Base-by-base conservation (phyloP, 1,284 basidiomycete species). In the Austroboletus olivaceoglutinosus region DNA sequence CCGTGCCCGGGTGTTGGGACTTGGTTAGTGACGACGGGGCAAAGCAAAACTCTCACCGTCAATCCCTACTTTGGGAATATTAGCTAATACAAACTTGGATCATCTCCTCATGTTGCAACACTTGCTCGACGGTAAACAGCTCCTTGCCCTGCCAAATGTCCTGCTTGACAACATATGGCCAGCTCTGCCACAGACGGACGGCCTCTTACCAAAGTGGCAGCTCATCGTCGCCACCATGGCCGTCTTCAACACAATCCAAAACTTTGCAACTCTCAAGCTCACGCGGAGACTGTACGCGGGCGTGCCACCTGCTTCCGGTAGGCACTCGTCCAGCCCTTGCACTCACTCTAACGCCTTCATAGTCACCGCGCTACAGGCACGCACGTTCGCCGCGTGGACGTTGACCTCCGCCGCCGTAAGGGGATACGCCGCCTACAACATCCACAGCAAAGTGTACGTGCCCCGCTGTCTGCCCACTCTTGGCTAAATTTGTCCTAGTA, bases 351-450 rank as follows among this genome's bases (percentile, higher is more conserved):
- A 45, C 41, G 9, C 41, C 25, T 38, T 11, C 52, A 31, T 69
- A 95, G 94, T 97, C 19, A 93, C 88, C 10, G 72, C 78, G 15
- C 77, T 98, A 15, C 90, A 94, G 55, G 88, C 91, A 29, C 81
- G 94, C 38, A 89, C 92, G 2, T 96, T 96, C 65, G 93, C 80
- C 3, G 77, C 83, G 1, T 98, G 94, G 93, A 96, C 93, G 0
- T 71, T 93, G 48, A 86, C 88, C 18, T 84, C 91, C 5, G 90
- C 89, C 15, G 72, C 89, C 23, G 82, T 97, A 43, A 83, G 94
- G 23, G 73, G 78, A 43, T 92, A 93, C 60, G 89, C 91, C 12
- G 91, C 94, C 8, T 96, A 93, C 71, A 78, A 97, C 64, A 89
- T 97, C 57, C 74, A 85, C 48, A 76, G 83, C 61, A 89, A 89